These are phyloP conservation scores for Ophiostoma sp. DNA, from an alignment of 2,329 filamentous ascomycete species.

Conservation along the genomic window DNA sequence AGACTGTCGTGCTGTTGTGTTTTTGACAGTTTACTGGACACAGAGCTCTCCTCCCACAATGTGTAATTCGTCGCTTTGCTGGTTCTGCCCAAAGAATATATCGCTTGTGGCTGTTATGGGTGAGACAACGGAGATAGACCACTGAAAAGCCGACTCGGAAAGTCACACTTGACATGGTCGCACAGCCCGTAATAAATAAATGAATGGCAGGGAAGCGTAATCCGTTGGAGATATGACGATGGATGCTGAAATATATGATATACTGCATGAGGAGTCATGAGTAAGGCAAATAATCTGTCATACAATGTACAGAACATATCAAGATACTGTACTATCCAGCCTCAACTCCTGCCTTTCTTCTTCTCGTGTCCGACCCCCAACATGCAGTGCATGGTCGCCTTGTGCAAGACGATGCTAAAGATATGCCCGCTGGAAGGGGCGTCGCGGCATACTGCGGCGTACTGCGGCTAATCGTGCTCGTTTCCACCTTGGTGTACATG, in stretches of 20 bases:
- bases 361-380: background rate
- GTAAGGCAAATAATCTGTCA: background rate
- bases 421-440: background rate
- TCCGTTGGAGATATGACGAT: background rate
- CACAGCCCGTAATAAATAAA: background rate
- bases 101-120: background rate
- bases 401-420: background rate
- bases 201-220: background rate
- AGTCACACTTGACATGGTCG: background rate
- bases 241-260: background rate
- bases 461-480: background rate
- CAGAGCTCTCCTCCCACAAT: background rate
- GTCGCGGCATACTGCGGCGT: background rate
- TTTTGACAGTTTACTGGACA: background rate
- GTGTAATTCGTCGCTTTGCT: background rate
- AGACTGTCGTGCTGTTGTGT: background rate
- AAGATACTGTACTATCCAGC: background rate
- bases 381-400: background rate
- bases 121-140: no score
- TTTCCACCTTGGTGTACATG: background rate
- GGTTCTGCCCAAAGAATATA: background rate
- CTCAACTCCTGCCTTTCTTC: background rate
- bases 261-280: background rate
- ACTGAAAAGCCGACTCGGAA: background rate
- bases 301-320: background rate